These are phyloP conservation scores for Chalciporus piperatoides DNA, from an alignment of 1,284 basidiomycete species.

Conservation along the genomic window DNA sequence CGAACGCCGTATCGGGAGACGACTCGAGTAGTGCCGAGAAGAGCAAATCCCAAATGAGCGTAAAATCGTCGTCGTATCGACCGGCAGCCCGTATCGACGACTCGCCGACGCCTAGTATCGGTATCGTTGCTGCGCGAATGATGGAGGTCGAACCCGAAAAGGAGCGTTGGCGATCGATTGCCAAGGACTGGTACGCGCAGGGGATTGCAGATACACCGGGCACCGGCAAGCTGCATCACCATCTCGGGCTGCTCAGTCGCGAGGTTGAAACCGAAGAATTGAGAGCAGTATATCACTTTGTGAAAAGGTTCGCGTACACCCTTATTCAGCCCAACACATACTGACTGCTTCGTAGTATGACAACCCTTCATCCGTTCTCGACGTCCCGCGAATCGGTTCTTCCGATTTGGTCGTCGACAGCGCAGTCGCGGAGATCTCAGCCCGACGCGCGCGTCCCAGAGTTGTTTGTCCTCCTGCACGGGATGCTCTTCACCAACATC, in stretches of 20 bases:
- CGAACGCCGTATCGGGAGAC: slow-evolving; percentile 32
- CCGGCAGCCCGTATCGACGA: slow-evolving; percentile 59
- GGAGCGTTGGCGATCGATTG: slow-evolving; percentile 88
- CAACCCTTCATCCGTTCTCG: slow-evolving; percentile 83
- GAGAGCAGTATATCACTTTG: slow-evolving; percentile 88
- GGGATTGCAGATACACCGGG: slow-evolving; percentile 89
- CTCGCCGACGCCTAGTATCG: slow-evolving; percentile 75
- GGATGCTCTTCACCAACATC: slow-evolving; percentile 94
- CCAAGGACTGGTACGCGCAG: slow-evolving; percentile 89
- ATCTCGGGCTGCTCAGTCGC: slow-evolving; percentile 84
- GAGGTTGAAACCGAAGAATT: slow-evolving; percentile 83
- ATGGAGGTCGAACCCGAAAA: slow-evolving; percentile 90
- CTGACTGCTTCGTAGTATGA: slow-evolving; percentile 55
- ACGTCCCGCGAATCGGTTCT: slow-evolving; percentile 87
- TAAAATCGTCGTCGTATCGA: slow-evolving; percentile 47
- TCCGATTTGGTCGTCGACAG: slow-evolving; percentile 74
- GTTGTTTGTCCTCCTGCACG: slow-evolving; percentile 89
- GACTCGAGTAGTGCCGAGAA: slow-evolving; percentile 9
- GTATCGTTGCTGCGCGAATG: slow-evolving; percentile 78
- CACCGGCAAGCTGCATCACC: slow-evolving; percentile 89
- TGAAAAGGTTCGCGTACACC: slow-evolving; percentile 71
- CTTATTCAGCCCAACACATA: neutral
- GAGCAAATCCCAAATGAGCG: slow-evolving; percentile 29
- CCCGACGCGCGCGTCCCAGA: slow-evolving; percentile 79
- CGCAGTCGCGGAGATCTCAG: slow-evolving; percentile 67